A percentile compares a stretch with the other conserved stretches of the same genome.
Evolutionary conservation across 2,329 filamentous ascomycete genomes (phyloP).

Genomic region (Colletotrichum tropicicola): DNA sequence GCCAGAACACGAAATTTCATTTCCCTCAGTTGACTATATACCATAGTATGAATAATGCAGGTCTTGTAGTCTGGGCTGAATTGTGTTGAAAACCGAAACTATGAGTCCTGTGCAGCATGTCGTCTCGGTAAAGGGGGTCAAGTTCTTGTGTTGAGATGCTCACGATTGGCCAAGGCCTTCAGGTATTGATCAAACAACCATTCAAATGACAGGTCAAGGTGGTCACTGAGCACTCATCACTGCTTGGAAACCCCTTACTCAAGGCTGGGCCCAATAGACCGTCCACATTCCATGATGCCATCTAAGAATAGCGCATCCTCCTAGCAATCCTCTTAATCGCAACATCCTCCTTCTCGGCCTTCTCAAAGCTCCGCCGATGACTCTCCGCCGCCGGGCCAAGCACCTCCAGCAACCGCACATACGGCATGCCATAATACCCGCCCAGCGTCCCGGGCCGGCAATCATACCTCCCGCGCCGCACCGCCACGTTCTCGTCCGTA

Average conservation of each 20-base stretch:
- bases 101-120: no score
- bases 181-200: no score
- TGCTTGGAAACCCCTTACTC: not conserved
- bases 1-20: no score
- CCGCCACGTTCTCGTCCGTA: conserved; percentile 3
- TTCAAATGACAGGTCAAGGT: no score
- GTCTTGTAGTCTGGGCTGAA: no score
- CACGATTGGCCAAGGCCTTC: no score
- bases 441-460: not conserved
- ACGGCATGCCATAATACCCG: not conserved
- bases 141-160: no score
- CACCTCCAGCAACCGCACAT: not conserved
- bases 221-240: no score
- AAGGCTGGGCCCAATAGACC: not conserved
- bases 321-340: not conserved
- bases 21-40: no score
- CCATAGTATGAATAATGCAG: no score
- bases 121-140: no score
- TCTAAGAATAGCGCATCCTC: not conserved
- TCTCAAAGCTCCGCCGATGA: not conserved
- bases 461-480: not conserved
- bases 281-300: not conserved
- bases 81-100: no score
- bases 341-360: not conserved
- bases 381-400: conserved; percentile 5